These are phyloP conservation scores for Pseudozyma hubeiensis DNA, from an alignment of 1,284 basidiomycete genomes.

Conservation along the genomic window DNA sequence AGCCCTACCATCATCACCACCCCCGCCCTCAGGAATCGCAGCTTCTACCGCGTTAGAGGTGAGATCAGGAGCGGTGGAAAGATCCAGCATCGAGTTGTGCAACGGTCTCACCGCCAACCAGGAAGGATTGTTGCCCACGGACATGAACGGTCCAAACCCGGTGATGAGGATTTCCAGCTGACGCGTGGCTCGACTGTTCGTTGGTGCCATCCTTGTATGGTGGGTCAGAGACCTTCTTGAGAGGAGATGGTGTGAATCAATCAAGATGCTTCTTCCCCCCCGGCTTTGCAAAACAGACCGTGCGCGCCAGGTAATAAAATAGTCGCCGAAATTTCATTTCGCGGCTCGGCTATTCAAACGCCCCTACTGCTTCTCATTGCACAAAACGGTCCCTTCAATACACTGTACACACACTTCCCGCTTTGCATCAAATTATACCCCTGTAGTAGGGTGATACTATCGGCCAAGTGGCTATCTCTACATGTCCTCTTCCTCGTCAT, in stretches of 20 bases:
- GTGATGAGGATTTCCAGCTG: slow-evolving; percentile 46
- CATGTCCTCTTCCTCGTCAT: slow-evolving; percentile 74
- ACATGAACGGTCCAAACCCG: slow-evolving; percentile 48
- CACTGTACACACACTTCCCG: too few species aligned
- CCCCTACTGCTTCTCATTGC: too few species aligned
- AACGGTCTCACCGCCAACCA: slow-evolving; percentile 48
- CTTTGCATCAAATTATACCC: too few species aligned
- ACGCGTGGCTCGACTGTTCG: neutral
- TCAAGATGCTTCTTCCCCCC: too few species aligned
- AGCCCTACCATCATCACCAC: neutral
- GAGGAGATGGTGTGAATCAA: too few species aligned
- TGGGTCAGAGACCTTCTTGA: neutral
- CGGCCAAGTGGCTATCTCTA: slow-evolving; percentile 6
- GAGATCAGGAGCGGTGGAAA: neutral
- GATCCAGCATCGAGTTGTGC: slow-evolving; percentile 27
- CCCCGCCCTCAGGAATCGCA: neutral
- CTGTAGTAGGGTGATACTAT: neutral
- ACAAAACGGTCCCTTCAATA: too few species aligned
- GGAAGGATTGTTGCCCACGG: slow-evolving; percentile 38
- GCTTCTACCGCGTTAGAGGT: neutral
- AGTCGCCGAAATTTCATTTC: too few species aligned
- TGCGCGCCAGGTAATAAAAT: too few species aligned
- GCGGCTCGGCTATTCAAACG: too few species aligned
- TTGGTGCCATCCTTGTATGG: slow-evolving; percentile 16
- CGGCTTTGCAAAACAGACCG: too few species aligned